Conservation (phyloP, 345 rosid species). For the Isatis tinctoria region DNA sequence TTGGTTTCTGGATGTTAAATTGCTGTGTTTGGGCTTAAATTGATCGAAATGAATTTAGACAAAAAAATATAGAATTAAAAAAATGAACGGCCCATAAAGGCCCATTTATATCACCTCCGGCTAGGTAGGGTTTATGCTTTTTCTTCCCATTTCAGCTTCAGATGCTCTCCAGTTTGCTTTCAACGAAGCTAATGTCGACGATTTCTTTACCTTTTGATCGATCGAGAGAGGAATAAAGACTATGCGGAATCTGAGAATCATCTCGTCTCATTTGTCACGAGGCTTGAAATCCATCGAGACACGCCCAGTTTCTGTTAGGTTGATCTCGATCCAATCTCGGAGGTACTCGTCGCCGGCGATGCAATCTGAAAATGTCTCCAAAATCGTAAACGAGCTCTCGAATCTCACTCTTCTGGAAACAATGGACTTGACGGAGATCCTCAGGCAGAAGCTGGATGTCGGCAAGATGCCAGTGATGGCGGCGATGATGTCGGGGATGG, state of each 20-base stretch:
- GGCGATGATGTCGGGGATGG: conserved; percentile 81
- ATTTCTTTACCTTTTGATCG: too few relatives aligned
- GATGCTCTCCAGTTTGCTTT: not conserved
- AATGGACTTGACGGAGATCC: conserved; percentile 62
- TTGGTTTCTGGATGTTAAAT: too few relatives aligned
- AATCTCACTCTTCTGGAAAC: conserved; percentile 68
- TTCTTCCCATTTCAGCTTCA: not conserved
- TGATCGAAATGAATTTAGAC: not conserved
- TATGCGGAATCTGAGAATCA: conserved; percentile 39
- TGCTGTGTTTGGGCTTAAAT: not conserved
- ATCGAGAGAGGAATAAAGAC: too few relatives aligned
- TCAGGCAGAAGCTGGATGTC: conserved; percentile 54
- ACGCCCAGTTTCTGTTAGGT: not conserved
- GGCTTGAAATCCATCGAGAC: conserved; percentile 16
- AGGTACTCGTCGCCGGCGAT: not conserved
- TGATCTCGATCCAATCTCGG: not conserved
- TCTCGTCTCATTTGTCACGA: conserved; percentile 41
- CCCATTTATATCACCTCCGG: not conserved
- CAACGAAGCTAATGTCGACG: not conserved
- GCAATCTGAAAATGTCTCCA: conserved; percentile 45
- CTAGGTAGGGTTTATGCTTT: conserved; percentile 30
- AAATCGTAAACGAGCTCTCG: conserved; percentile 61
- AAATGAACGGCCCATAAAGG: not conserved
- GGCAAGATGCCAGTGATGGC: conserved; percentile 82
- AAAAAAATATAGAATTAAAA: not conserved